Conservation (phyloP, 2,329 filamentous ascomycete species). For the Mariannaea sp. region DNA sequence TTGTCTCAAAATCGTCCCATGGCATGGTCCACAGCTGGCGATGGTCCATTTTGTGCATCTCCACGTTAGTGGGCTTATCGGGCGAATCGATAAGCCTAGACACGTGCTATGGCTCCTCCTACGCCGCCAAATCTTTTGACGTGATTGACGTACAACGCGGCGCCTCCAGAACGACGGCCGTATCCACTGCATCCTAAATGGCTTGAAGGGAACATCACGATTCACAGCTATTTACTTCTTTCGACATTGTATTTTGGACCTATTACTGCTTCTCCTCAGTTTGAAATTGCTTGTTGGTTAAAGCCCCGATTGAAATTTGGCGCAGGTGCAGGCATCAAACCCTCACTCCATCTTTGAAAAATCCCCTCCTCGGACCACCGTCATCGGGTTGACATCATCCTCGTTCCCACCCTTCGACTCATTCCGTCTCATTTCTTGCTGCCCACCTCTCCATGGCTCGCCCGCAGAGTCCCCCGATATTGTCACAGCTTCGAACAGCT, state of each 20-base stretch:
- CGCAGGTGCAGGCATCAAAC: conserved; percentile 21
- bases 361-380: conserved; percentile 21
- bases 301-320: conserved; percentile 23
- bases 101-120: conserved; percentile 32
- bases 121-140: conserved; percentile 32
- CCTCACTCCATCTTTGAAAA: conserved; percentile 18
- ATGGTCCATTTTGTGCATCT: neutral
- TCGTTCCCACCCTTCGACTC: conserved; percentile 7
- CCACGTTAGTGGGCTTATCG: conserved; percentile 22
- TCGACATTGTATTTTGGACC: neutral
- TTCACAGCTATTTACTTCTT: conserved; percentile 5
- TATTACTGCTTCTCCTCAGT: conserved; percentile 12
- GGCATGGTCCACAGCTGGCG: no score
- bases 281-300: conserved; percentile 1
- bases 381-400: conserved; percentile 13
- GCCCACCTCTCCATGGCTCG: conserved; percentile 54
- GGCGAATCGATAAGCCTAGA: conserved; percentile 28
- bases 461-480: conserved; percentile 56
- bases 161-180: conserved; percentile 22
- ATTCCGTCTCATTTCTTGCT: conserved; percentile 4
- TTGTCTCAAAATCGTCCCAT: no score
- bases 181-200: conserved; percentile 26
- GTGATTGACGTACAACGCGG: conserved; percentile 33
- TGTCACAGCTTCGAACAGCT: conserved; percentile 62
- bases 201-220: conserved; percentile 22